Evolutionary conservation across 352 stramenopile species (phyloP), one percentile per base, ranked within the genome.

Genomic region (Globisporangium emineosum): DNA sequence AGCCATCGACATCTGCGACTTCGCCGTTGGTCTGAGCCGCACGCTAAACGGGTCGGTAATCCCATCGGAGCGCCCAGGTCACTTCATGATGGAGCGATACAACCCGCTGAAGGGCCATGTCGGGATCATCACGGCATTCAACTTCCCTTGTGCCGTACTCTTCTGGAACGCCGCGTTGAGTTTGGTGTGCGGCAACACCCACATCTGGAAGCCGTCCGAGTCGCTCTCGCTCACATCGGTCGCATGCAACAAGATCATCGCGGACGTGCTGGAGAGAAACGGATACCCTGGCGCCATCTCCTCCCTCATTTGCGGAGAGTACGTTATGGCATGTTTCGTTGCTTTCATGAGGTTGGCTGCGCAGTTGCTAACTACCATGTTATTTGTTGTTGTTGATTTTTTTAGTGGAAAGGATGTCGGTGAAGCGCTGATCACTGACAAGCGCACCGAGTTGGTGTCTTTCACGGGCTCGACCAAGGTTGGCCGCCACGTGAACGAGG

Each of bases 81-180:
- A 98, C 78, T 93, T 95, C 43, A 96, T 98, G 87, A 97, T 98
- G 87, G 92, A 98, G 69, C 81, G 82, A 13, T 98, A 95, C 77
- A 97, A 98, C 71, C 92, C 92, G 35, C 75, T 98, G 33, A 93
- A 96, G 75, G 93, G 93, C 65, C 88, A 96, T 64, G 87, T 98
- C 29, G 93, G 90, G 59, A 97, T 98, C 71, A 87, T 98, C 73
- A 96, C 90, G 57, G 92, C 93, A 21, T 98, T 98, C 75, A 98
- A 98, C 83, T 98, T 98, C 65, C 92, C 92, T 15, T 93, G 87
- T 60, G 91, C 91, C 25, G 85, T 93, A 69, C 69, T 93, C 32
- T 93, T 93, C 73, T 98, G 93, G 93, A 98, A 98, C 73, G 75
- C 88, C 4, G 88, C 92, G 6, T 58, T 98, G 35, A 96, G 86